These are phyloP conservation scores for Cladosporium sp. DNA, from an alignment of 2,329 filamentous ascomycete species.

Conservation along the genomic window DNA sequence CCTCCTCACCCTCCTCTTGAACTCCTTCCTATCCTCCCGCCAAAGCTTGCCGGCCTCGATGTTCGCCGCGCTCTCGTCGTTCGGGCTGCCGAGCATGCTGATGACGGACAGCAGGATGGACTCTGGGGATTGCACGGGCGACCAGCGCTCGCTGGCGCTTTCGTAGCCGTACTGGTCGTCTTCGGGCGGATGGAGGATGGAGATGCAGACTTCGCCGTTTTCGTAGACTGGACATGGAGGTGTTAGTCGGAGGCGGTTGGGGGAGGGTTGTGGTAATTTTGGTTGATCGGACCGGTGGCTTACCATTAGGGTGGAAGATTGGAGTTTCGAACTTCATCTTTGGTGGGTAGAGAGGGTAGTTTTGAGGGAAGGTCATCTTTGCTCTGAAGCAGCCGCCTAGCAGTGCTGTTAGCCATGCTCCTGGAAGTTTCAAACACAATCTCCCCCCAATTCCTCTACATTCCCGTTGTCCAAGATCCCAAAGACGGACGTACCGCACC, in stretches of 20 bases:
- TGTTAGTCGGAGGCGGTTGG: constrained; percentile 1
- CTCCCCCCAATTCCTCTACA: not conserved
- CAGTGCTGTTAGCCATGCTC: not conserved
- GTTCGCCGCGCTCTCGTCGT: constrained; percentile 94
- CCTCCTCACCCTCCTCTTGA: constrained; percentile 70
- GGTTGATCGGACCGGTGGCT: too few species aligned
- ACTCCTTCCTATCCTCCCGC: constrained; percentile 75
- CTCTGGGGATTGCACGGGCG: constrained; percentile 89
- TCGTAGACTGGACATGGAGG: constrained; percentile 62
- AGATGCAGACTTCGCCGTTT: constrained; percentile 88
- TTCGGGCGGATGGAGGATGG: constrained; percentile 90
- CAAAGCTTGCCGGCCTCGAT: constrained; percentile 87
- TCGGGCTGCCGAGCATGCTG: constrained; percentile 85
- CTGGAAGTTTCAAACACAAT: too few species aligned
- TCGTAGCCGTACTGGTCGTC: constrained; percentile 96
- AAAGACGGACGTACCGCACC: not conserved
- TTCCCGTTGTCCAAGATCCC: not conserved
- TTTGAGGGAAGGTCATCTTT: constrained; percentile 72
- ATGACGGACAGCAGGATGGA: constrained; percentile 91
- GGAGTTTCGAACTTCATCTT: constrained; percentile 82
- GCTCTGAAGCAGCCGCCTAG: constrained; percentile 90
- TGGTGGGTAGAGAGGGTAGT: constrained; percentile 85
- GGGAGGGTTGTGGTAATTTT: not conserved
- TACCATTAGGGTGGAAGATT: constrained; percentile 89
- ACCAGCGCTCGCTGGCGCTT: constrained; percentile 84